These are phyloP conservation scores for Fonsecaea monophora DNA, from an alignment of 2,329 filamentous ascomycete genomes.

Conservation along the genomic window DNA sequence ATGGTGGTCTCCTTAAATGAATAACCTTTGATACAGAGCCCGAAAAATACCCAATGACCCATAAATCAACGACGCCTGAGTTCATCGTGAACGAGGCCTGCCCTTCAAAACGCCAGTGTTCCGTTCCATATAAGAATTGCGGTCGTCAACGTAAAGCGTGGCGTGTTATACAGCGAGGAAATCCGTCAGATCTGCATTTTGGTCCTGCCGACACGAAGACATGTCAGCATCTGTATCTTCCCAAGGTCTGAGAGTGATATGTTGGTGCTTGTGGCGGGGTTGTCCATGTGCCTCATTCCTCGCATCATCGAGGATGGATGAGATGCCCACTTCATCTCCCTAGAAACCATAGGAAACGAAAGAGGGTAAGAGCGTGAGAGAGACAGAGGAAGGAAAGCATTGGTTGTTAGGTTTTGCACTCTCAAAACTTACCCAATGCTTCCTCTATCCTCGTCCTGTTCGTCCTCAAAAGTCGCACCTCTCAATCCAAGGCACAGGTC, in stretches of 20 bases:
- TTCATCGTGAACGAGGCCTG: neutral
- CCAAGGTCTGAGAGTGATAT: neutral
- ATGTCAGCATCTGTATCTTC: slow-evolving; percentile 11
- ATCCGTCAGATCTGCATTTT: slow-evolving; percentile 14
- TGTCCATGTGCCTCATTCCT: neutral
- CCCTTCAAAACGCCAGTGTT: neutral
- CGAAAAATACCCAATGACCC: neutral
- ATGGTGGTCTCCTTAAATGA: neutral
- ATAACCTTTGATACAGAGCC: neutral
- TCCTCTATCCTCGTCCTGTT: too few relatives aligned
- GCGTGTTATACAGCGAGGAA: slow-evolving; percentile 17
- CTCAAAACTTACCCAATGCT: too few relatives aligned
- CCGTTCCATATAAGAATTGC: neutral
- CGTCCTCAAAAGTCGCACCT: slow-evolving; percentile 33
- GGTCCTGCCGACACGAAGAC: slow-evolving; percentile 6
- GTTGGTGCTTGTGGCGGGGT: neutral
- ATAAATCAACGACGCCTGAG: neutral
- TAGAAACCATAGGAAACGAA: too few relatives aligned
- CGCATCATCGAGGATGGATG: neutral
- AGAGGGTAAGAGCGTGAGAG: too few relatives aligned
- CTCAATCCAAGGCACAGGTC: slow-evolving; percentile 32
- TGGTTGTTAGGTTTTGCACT: too few relatives aligned
- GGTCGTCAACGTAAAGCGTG: neutral
- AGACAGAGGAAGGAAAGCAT: too few relatives aligned
- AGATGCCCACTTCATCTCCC: neutral